Evolutionary conservation across 768 basidiomycete genomes (phyloP), one percentile per base, ranked within the genome.

Genomic region (Chiua virens): DNA sequence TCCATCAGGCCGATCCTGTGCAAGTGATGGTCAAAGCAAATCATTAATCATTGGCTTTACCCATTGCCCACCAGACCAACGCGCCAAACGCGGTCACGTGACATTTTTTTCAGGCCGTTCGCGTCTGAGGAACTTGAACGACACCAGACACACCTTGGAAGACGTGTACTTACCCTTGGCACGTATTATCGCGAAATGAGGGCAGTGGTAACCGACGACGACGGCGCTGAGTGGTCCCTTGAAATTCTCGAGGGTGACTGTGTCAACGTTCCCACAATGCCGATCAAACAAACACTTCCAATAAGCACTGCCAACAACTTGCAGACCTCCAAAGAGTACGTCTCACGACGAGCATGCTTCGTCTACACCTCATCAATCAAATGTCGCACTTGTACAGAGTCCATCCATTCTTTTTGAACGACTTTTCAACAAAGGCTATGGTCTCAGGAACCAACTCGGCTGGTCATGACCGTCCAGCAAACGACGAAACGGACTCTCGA

Each of bases 221-320:
- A 55, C 14, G 56, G 53, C 13, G 49, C 65, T 21, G 67, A 71
- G 36, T 67, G 61, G 57, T 69, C 67, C 22, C 56, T 69, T 34
- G 69, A 71, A 50, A 67, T 69, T 32, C 30, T 63, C 36, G 67
- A 69, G 8, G 67, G 53, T 21, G 50, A 56, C 23, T 47, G 37
- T 42, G 44, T 50, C 43, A 46, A 52, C 17, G 44, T 32, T 14
- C 51, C 49, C 18, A 27, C 50, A 55, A 55, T 58, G 54, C 15
- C 18, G 5, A 47, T 55, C 63, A 62, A 67, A 63, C 57, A 55
- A 60, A 47, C 36, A 47, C 25, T 40, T 9, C 20, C 52, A 51
- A 49, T 51, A 20, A 40, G 25, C 22, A 43, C 39, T 20, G 9
- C 15, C 32, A 13, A 30, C 28, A 30, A 30, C n/a, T n/a, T n/a